Percentiles rank a stretch among this genome's conserved stretches.
Evolutionary conservation across 139 green algal species (phyloP).

Genomic region (Picochlorum sp.): DNA sequence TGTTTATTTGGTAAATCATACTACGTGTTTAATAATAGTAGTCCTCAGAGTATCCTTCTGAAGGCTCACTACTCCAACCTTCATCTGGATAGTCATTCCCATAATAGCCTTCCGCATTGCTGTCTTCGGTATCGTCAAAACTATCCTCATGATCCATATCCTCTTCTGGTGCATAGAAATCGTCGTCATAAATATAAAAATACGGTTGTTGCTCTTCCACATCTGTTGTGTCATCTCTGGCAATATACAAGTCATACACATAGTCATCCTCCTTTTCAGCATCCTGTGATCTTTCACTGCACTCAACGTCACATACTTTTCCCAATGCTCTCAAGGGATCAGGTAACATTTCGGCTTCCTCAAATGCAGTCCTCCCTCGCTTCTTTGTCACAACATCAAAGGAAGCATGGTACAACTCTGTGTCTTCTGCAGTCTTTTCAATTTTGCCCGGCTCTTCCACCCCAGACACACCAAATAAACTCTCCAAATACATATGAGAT

Average conservation of each 20-base stretch:
- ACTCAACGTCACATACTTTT: not conserved
- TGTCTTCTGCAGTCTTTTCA: too few species aligned
- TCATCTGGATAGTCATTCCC: conserved; percentile 37
- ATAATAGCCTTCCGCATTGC: conserved; percentile 33
- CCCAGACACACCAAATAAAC: too few species aligned
- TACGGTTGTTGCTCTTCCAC: conserved; percentile 5
- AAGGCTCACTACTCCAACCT: not conserved
- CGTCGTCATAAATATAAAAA: conserved; percentile 23
- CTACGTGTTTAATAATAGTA: conserved; percentile 5
- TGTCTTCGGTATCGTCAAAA: conserved; percentile 20
- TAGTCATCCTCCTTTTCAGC: conserved; percentile 14
- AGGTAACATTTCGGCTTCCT: not conserved
- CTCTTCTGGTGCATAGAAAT: conserved; percentile 19
- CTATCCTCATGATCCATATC: conserved; percentile 14
- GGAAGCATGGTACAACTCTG: not conserved
- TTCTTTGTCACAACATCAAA: not conserved
- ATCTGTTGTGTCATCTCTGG: conserved; percentile 13
- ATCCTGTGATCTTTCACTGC: not conserved
- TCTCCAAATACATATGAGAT: too few species aligned
- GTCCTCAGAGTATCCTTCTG: not conserved
- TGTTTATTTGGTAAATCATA: not conserved
- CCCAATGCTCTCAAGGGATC: not conserved
- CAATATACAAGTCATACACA: conserved; percentile 33
- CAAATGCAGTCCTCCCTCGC: conserved; percentile 2
- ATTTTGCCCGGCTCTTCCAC: too few species aligned